Evolutionary conservation across 179 eudicot genomes (phyloP), one percentile per base, ranked within the genome.

Genomic region (Sideroxylon spinosum): DNA sequence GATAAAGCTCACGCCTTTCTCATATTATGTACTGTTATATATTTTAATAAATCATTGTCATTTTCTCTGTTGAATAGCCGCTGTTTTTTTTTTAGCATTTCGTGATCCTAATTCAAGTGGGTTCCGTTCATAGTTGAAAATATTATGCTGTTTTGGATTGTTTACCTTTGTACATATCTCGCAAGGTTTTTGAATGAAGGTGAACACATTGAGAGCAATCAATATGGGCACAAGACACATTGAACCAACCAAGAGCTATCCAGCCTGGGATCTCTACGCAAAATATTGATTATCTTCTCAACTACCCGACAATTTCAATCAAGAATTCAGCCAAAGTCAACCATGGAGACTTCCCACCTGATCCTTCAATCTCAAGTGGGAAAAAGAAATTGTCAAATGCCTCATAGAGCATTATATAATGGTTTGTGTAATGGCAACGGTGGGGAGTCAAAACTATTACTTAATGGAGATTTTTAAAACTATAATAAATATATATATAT

Each of bases 281-380:
- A 49, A 52, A 8, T 4, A 20, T 4, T 32, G 60, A 1, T 48
- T 66, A 29, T 78, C 68, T 70, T 52, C 80, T 79, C 80, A 76
- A 81, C 86, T 0, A 81, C 83, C 81, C 71, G 69, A 9, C 16
- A 60, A 7, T 49, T 61, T 28, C 8, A 64, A 78, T 73, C 53
- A 63, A 55, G 7, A 73, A 64, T 8, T 37, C 23, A 22, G 16
- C 0, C 70, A 48, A 85, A 73, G 87, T 85, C 87, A 81, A 85
- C 83, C 66, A 10, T 57, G 19, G 77, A 16, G 60, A 71, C 37
- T 55, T 23, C 63, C 72, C 8, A 67, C 52, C 71, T 63, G 59
- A 22, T 77, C 65, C 44, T 66, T 32, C 74, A 8, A 68, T 55
- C 63, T 72, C 76, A 76, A 71, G 2, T 71, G 44, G 7, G 23